A percentile compares a stretch with the other conserved stretches of the same genome.
These are phyloP conservation scores for Lagenaria siceraria DNA, from an alignment of 306 rosid genomes.

Conservation along the genomic window DNA sequence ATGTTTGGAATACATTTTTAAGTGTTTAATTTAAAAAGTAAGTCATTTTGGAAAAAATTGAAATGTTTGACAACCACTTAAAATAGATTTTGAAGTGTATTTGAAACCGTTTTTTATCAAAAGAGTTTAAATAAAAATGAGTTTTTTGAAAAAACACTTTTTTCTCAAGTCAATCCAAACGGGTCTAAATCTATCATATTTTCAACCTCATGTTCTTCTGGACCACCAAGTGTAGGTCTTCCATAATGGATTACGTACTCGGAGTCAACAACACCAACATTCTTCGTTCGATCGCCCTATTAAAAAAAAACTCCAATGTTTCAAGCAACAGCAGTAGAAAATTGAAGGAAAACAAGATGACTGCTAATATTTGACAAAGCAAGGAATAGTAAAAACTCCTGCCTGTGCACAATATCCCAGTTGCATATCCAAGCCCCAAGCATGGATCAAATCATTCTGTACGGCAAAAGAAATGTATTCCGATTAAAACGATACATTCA, in stretches of 20 bases:
- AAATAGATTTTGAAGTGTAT: too few species aligned
- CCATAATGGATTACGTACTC: slow-evolving; percentile 73
- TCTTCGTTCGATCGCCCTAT: slow-evolving; percentile 74
- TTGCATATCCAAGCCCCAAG: slow-evolving; percentile 92
- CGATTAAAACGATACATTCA: not conserved
- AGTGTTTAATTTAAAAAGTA: too few species aligned
- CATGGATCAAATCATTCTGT: slow-evolving; percentile 89
- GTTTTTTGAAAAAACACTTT: too few species aligned
- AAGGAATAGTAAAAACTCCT: slow-evolving; percentile 17
- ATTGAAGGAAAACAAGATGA: not conserved
- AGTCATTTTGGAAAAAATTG: too few species aligned
- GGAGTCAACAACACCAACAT: slow-evolving; percentile 83
- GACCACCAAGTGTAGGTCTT: slow-evolving; percentile 84
- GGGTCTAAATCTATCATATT: not conserved
- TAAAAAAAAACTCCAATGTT: not conserved
- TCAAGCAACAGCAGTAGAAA: not conserved
- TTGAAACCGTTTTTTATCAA: too few species aligned
- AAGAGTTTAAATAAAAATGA: too few species aligned
- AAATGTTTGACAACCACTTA: too few species aligned
- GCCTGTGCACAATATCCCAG: slow-evolving; percentile 96
- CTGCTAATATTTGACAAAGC: not conserved
- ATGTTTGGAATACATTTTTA: too few species aligned
- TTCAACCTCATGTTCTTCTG: slow-evolving; percentile 32
- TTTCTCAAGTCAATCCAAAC: too few species aligned
- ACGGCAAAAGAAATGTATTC: not conserved